phyloP scores from a whole-genome alignment of 2,329 filamentous ascomycete species.

The Mycosphaerella arachidis region DNA sequence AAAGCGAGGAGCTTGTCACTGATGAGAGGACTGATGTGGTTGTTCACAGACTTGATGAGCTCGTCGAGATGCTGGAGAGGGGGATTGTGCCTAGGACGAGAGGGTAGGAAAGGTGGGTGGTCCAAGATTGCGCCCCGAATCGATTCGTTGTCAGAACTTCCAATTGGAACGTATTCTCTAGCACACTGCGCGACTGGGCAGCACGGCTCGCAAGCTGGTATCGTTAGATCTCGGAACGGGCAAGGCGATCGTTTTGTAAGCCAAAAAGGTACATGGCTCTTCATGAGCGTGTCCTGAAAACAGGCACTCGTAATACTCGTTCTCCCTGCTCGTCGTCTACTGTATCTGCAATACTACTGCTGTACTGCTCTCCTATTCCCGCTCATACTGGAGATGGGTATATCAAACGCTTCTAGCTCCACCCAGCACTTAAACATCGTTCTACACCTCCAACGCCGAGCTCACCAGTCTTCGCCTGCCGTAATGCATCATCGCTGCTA shows the following conservation, averaged over 20 bases:
- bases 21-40: conserved; percentile 34
- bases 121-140: neutral
- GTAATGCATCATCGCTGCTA: conserved; percentile 5
- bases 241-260: neutral
- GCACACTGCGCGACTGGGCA: too few species aligned
- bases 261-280: neutral
- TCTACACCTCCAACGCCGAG: neutral
- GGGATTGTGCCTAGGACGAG: conserved; percentile 11
- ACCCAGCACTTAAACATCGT: neutral
- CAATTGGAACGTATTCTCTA: too few species aligned
- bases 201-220: too few species aligned
- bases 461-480: neutral
- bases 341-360: neutral
- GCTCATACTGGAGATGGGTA: neutral
- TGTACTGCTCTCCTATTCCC: neutral
- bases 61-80: conserved; percentile 26
- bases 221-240: too few species aligned
- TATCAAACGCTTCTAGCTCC: neutral
- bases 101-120: neutral
- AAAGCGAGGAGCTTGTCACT: conserved; percentile 30
- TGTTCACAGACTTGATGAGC: conserved; percentile 31
- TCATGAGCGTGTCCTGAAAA: neutral
- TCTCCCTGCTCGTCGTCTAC: neutral
- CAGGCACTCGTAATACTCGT: neutral
- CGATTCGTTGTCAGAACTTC: too few species aligned